Evolutionary conservation across 2,329 filamentous ascomycete species (phyloP), one percentile per base, ranked within the genome.

Genomic region (Colletotrichum shisoi): DNA sequence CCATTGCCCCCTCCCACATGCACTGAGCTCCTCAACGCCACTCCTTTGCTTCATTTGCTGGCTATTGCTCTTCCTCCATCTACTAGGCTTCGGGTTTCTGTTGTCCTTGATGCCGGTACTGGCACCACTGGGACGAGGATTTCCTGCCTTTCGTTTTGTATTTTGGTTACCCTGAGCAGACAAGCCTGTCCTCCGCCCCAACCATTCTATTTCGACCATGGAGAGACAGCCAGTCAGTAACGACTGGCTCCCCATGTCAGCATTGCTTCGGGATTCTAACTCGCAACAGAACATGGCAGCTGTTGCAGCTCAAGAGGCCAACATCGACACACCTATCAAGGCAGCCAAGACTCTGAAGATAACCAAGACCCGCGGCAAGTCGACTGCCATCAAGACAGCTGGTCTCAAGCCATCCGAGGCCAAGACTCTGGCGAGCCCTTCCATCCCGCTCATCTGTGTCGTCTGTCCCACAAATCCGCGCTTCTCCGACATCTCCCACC

Each of bases 401-500:
- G 19, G 39, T 13, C 24, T 24, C 40, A 72, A 65, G 68, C 70
- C 72, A 42, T 63, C 67, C 12, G 75, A 68, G 70, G 24, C 48
- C 37, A 65, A 65, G 15, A 6, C 37, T 19, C 37, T 49, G 8
- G 27, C 45, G 12, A 59, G 40, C 19, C 75, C 71, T 64, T 72
- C 76, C 54, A 89, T 93, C 67, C 88, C 91, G 63, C 87, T 97
- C 56, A 80, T 87, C 72, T 98, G 94, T 86, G 89, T 84, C 74
- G 89, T 97, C 71, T 98, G 94, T 76, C 90, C 91, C 42, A 92
- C 90, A 71, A 85, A 85, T 68, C 92, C 92, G 45, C 86, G 80
- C 37, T 97, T 97, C 79, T 96, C 93, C 63, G 94, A 98, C 78
- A 84, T 93, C 51, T 97, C 94, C 40, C 94, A 97, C 77, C 83